Percentiles rank a stretch among this genome's conserved stretches.
Conservation (phyloP, 2,329 filamentous ascomycete species). For the Calonectria multiphialidica region DNA sequence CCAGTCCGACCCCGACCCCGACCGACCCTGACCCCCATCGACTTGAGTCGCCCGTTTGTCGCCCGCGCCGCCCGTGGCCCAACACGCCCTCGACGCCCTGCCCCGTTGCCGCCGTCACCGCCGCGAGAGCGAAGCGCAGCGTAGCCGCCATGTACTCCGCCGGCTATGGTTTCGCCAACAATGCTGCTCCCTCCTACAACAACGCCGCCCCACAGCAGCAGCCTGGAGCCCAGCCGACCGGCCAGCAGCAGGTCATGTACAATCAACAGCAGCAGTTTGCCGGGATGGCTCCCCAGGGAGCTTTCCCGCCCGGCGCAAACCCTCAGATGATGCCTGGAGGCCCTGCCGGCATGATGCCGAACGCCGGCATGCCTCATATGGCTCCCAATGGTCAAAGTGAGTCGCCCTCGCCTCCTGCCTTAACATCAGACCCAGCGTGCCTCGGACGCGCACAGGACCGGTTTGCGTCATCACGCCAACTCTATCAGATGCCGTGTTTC, state of each 20-base stretch:
- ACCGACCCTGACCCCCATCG: constrained; percentile 20
- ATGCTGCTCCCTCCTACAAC: constrained; percentile 65
- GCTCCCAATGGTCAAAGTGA: constrained; percentile 71
- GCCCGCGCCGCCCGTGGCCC: constrained; percentile 31
- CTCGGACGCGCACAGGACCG: constrained; percentile 1
- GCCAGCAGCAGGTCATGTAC: constrained; percentile 70
- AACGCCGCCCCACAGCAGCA: constrained; percentile 54
- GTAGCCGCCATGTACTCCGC: constrained; percentile 62
- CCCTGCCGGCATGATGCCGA: constrained; percentile 74
- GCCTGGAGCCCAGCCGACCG: constrained; percentile 53
- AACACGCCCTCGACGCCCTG: constrained; percentile 30
- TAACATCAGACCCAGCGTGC: constrained; percentile 19
- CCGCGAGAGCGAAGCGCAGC: constrained; percentile 19
- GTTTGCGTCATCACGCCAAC: background rate
- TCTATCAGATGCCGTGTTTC: background rate
- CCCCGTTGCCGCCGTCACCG: constrained; percentile 23
- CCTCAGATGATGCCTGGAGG: constrained; percentile 68
- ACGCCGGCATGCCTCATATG: constrained; percentile 70
- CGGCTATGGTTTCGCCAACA: constrained; percentile 67
- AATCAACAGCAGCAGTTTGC: constrained; percentile 68
- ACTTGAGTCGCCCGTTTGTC: constrained; percentile 20
- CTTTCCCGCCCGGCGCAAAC: constrained; percentile 64
- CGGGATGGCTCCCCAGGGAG: constrained; percentile 63
- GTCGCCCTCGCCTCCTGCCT: constrained; percentile 49
- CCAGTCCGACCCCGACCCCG: constrained; percentile 23